Percentiles rank a stretch among this genome's conserved stretches.
These are phyloP conservation scores for Xylariaceae sp. DNA, from an alignment of 2,329 filamentous ascomycete genomes.

Conservation along the genomic window DNA sequence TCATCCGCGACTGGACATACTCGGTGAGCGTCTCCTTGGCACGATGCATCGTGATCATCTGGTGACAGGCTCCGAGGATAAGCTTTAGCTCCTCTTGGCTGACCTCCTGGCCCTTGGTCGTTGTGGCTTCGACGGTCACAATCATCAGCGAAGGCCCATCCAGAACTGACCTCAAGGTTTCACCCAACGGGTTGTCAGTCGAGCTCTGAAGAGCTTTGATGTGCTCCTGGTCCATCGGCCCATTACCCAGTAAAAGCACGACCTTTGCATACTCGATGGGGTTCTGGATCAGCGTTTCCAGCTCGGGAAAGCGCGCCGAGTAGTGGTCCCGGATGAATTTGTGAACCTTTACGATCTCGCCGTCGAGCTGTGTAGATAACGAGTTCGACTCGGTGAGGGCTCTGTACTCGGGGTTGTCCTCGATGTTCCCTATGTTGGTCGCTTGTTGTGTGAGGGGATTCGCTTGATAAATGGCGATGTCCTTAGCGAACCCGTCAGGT, in stretches of 20 bases:
- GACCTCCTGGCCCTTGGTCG: slow-evolving; percentile 74
- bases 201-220: slow-evolving; percentile 74
- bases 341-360: slow-evolving; percentile 86
- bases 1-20: slow-evolving; percentile 97
- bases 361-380: slow-evolving; percentile 85
- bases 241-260: slow-evolving; percentile 87
- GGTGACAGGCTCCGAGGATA: slow-evolving; percentile 73
- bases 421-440: slow-evolving; percentile 69
- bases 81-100: slow-evolving; percentile 64
- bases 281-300: slow-evolving; percentile 83
- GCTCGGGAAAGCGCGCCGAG: slow-evolving; percentile 84
- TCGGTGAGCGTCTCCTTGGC: slow-evolving; percentile 83
- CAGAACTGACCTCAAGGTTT: slow-evolving; percentile 70
- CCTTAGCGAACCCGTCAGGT: slow-evolving; percentile 65
- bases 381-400: slow-evolving; percentile 83
- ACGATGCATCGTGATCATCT: slow-evolving; percentile 78
- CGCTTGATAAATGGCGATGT: slow-evolving; percentile 70
- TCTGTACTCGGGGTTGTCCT: slow-evolving; percentile 88
- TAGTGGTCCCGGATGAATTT: slow-evolving; percentile 97
- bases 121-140: slow-evolving; percentile 89
- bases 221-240: slow-evolving; percentile 70
- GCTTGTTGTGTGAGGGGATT: slow-evolving; percentile 57
- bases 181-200: slow-evolving; percentile 68
- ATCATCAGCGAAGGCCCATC: slow-evolving; percentile 92
- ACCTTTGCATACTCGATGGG: slow-evolving; percentile 94